Percentiles rank a stretch among this genome's conserved stretches.
phyloP scores from a whole-genome alignment of 257 asterid species.

The Striga asiatica region DNA sequence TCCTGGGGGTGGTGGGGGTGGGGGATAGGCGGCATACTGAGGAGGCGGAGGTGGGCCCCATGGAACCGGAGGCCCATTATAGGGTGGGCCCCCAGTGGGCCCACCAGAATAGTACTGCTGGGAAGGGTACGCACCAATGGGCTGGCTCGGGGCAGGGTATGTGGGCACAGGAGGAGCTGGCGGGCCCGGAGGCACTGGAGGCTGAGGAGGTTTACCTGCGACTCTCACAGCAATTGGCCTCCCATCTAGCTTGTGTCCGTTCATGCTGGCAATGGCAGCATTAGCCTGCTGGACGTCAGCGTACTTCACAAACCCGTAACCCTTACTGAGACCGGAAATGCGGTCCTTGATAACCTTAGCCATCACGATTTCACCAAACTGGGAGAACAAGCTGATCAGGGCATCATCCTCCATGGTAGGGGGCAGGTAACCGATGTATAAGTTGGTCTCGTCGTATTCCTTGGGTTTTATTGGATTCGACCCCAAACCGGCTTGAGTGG shows the following conservation, averaged over 20 bases:
- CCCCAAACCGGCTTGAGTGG: constrained; percentile 50
- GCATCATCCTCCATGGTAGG: background rate
- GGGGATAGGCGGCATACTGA: constrained; percentile 32
- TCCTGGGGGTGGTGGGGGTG: constrained; percentile 74
- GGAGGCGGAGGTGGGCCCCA: constrained; percentile 82
- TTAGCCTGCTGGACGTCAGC: constrained; percentile 5
- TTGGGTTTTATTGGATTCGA: constrained; percentile 18
- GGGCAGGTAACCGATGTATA: constrained; percentile 14
- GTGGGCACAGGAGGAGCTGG: constrained; percentile 57
- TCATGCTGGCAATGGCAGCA: constrained; percentile 3
- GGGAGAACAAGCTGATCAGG: constrained; percentile 20
- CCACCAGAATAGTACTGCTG: constrained; percentile 79
- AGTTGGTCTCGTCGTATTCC: background rate
- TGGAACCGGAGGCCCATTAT: constrained; percentile 44
- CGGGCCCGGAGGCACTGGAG: constrained; percentile 73
- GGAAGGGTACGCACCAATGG: constrained; percentile 58
- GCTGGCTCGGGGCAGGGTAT: constrained; percentile 49
- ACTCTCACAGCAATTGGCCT: constrained; percentile 3
- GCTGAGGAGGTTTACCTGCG: constrained; percentile 21
- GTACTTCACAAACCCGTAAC: constrained; percentile 1
- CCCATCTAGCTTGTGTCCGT: background rate
- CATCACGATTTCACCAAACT: background rate
- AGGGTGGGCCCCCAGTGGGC: constrained; percentile 47
- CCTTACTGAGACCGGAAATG: background rate
- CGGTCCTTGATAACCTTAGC: constrained; percentile 10